Evolutionary conservation across 2,329 filamentous ascomycete species (phyloP), one percentile per base, ranked within the genome.

Genomic region (Ophiobolus disseminans): DNA sequence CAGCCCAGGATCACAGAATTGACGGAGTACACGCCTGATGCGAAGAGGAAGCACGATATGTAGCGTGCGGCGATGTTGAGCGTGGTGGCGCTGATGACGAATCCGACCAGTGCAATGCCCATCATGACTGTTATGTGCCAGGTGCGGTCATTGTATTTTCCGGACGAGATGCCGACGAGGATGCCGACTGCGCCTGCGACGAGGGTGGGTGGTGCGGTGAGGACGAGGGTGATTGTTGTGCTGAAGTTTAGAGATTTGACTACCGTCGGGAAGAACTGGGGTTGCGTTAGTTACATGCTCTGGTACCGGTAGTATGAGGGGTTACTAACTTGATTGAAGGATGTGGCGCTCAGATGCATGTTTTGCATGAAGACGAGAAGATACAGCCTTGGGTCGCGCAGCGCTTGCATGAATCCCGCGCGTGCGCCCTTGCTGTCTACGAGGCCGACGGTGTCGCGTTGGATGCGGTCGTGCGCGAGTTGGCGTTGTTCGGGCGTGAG

Each of bases 341-440:
- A 75, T 49, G 81, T 57, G 5, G 57, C 55, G 1, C 77, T 78
- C 10, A 82, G 66, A 60, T 83, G 80, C 60, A 82, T 79, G 62
- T 82, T 82, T 55, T 82, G 78, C 80, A 83, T 82, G 26, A 82
- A 68, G 4, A 76, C 77, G 53, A 82, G 78, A 3, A 84, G 63
- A 75, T 80, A 83, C 0, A 80, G 76, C 42, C 79, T 74, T 55
- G 76, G 78, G 49, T 84, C 82, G 10, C 61, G 63, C 43, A 75
- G 72, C 0, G 80, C 80, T 49, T 81, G 76, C 80, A 75, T 58
- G 22, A 83, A 73, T 3, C 81, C 81, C 2, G 75, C 73, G 69
- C 69, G 76, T 13, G 73, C 71, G 8, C 72, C 78, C 26, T 73
- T 75, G 32, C 73, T 75, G 20, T 70, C 68, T 17, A 75, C 62